A percentile compares a stretch with the other conserved stretches of the same genome.
Evolutionary conservation across 768 basidiomycete species (phyloP).

Genomic region (Lactifluus volemus): DNA sequence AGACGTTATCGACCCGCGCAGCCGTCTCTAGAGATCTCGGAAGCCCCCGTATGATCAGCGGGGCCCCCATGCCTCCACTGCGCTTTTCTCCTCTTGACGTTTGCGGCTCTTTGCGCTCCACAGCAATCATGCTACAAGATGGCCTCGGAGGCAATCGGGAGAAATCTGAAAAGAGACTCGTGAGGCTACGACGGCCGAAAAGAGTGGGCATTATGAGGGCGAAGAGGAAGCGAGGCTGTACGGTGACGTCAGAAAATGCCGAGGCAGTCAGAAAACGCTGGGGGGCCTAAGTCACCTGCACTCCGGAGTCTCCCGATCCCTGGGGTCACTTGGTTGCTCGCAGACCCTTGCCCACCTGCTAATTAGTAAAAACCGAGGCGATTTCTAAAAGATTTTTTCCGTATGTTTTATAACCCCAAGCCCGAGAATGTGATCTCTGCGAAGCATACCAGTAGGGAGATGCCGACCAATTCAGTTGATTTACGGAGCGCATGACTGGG

Average conservation of each 20-base stretch:
- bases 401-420: not conserved
- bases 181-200: not conserved
- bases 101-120: not conserved
- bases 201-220: constrained; percentile 2
- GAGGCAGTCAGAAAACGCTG: constrained; percentile 2
- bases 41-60: not conserved
- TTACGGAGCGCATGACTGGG: not conserved
- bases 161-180: not conserved
- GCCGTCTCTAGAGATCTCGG: not conserved
- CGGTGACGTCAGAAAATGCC: constrained; percentile 6
- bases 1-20: not conserved
- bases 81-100: not conserved
- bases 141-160: not conserved
- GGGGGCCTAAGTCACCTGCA: not conserved
- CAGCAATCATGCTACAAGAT: not conserved
- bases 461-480: not conserved
- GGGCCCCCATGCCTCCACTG: not conserved
- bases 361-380: not conserved
- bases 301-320: not conserved
- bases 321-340: not conserved
- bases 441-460: not conserved
- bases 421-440: not conserved
- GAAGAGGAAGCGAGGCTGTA: not conserved
- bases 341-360: not conserved
- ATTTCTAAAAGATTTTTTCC: not conserved